Evolutionary conservation across 2,329 filamentous ascomycete genomes (phyloP).

Genomic region (Colletotrichum lini): DNA sequence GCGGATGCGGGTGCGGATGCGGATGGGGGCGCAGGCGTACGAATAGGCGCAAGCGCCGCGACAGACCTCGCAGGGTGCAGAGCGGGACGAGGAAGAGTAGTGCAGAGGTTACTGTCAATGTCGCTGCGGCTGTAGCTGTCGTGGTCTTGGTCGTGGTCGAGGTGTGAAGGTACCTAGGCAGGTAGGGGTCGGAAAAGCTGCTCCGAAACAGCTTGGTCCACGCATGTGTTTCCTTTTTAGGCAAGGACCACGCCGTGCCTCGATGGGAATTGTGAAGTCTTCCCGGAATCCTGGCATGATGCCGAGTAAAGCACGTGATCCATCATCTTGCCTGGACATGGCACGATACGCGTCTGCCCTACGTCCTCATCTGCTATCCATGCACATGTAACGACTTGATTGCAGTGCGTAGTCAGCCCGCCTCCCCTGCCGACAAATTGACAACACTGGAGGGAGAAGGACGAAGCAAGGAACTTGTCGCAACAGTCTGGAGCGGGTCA

Average conservation of each 20-base stretch:
- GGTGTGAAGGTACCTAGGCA: no score
- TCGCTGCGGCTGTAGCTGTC: not conserved
- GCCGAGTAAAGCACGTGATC: slow-evolving; percentile 31
- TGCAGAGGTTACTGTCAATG: no score
- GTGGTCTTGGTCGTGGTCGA: not conserved
- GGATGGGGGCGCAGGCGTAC: not conserved
- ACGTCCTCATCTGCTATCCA: no score
- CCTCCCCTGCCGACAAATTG: not conserved
- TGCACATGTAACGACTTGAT: not conserved
- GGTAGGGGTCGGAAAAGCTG: slow-evolving; percentile 20
- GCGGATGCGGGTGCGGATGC: not conserved
- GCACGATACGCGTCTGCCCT: no score
- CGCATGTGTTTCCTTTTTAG: slow-evolving; percentile 38
- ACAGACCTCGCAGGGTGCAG: no score
- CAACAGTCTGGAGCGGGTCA: not conserved
- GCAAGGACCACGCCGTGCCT: slow-evolving; percentile 23
- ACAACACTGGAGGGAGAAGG: not conserved
- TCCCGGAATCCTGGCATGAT: not conserved
- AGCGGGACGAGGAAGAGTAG: no score
- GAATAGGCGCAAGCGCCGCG: no score
- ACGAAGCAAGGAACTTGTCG: not conserved
- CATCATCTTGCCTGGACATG: no score
- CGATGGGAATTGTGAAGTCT: not conserved
- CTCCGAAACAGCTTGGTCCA: slow-evolving; percentile 35
- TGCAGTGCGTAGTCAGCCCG: not conserved